These are phyloP conservation scores for Cucumis melo DNA, from an alignment of 306 rosid species.

Conservation along the genomic window DNA sequence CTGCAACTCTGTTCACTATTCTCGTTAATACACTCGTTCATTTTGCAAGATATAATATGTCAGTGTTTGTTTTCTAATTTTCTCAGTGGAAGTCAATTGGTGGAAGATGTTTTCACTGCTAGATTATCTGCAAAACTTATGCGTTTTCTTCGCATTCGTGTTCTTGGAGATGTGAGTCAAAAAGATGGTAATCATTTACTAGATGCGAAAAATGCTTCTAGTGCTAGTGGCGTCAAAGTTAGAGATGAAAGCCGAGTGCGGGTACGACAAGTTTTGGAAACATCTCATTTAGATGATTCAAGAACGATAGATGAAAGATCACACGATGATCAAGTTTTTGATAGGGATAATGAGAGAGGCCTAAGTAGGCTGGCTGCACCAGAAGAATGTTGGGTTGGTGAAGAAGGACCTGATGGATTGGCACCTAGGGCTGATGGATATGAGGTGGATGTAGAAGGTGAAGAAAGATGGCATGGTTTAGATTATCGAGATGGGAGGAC, in stretches of 20 bases:
- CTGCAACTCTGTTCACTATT: background rate
- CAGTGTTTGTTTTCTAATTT: background rate
- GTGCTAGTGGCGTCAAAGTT: conserved; percentile 29
- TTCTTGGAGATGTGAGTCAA: conserved; percentile 80
- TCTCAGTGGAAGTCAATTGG: conserved; percentile 61
- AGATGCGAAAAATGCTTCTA: conserved; percentile 47
- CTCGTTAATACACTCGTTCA: background rate
- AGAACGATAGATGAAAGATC: conserved; percentile 52
- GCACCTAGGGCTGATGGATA: conserved; percentile 27
- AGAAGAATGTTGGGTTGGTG: conserved; percentile 50
- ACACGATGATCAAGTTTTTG: conserved; percentile 44
- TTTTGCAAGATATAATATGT: background rate
- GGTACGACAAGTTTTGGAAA: conserved; percentile 60
- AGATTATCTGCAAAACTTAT: conserved; percentile 89
- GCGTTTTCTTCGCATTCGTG: conserved; percentile 83
- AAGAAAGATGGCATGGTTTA: conserved; percentile 49
- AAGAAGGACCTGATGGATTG: conserved; percentile 39
- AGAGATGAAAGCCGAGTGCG: conserved; percentile 76
- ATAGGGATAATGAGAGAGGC: conserved; percentile 42
- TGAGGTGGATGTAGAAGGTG: conserved; percentile 41
- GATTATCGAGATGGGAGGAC: conserved; percentile 59
- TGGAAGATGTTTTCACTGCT: conserved; percentile 88
- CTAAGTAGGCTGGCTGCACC: conserved; percentile 28
- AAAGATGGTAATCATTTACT: conserved; percentile 51
- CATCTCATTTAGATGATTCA: conserved; percentile 56